Evolutionary conservation across 2,329 filamentous ascomycete genomes (phyloP).

Genomic region (Paracorniculantispora psalliotae): DNA sequence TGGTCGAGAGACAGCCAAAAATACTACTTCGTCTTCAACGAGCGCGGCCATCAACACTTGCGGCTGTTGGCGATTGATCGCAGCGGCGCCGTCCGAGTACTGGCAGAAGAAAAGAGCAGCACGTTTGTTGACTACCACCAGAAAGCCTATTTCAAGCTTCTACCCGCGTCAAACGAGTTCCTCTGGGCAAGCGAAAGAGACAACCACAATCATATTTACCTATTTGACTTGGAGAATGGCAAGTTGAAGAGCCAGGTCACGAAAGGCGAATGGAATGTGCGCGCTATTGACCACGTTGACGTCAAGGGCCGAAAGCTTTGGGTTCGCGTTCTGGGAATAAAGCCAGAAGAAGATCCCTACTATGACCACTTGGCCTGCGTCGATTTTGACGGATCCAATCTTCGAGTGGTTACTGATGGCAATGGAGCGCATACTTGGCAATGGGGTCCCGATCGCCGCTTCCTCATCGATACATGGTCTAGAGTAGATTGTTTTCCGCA

Average conservation of each 20-base stretch:
- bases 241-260: constrained; percentile 20
- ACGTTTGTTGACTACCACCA: constrained; percentile 23
- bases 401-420: constrained; percentile 21
- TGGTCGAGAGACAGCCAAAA: constrained; percentile 22
- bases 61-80: constrained; percentile 18
- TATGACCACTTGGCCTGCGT: constrained; percentile 21
- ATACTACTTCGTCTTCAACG: constrained; percentile 26
- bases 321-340: constrained; percentile 21
- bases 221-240: constrained; percentile 17
- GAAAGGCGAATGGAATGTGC: constrained; percentile 23
- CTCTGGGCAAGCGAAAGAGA: constrained; percentile 27
- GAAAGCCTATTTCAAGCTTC: not conserved
- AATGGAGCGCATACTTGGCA: constrained; percentile 25
- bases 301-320: constrained; percentile 18
- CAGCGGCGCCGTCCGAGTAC: constrained; percentile 16
- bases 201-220: constrained; percentile 26
- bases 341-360: constrained; percentile 22
- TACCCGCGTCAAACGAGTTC: constrained; percentile 17
- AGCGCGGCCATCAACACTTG: constrained; percentile 23
- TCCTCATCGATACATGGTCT: constrained; percentile 24
- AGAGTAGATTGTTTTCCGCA: constrained; percentile 21
- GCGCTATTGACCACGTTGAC: constrained; percentile 19
- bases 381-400: constrained; percentile 24
- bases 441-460: constrained; percentile 19
- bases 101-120: constrained; percentile 22